These are phyloP conservation scores for Uronychia setigera DNA, from an alignment of 73 alveolate genomes.

Conservation along the genomic window DNA sequence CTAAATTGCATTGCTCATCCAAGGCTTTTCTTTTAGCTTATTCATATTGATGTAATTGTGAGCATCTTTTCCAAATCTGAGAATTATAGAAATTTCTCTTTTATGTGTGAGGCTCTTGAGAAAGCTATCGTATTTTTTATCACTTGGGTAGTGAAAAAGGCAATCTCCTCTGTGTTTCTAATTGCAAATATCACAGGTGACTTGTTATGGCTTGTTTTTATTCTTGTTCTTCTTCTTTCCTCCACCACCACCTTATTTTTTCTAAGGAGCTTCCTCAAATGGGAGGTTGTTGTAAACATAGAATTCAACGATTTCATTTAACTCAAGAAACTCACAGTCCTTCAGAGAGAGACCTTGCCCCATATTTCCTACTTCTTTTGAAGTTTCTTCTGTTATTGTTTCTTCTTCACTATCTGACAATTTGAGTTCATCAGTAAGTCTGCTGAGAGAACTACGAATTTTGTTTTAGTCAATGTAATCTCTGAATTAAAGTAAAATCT, in stretches of 20 bases:
- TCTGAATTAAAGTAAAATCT: too few relatives aligned
- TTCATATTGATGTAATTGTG: neutral
- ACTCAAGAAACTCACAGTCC: too few relatives aligned
- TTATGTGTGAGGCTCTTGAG: neutral
- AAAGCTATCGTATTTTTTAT: neutral
- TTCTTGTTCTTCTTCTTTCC: neutral
- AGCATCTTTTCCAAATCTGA: neutral
- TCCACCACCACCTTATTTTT: too few relatives aligned
- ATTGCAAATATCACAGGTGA: conserved; percentile 31
- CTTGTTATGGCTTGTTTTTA: neutral
- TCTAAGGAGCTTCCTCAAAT: neutral
- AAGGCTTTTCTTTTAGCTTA: neutral
- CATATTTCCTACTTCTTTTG: too few relatives aligned
- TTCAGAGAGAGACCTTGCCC: too few relatives aligned
- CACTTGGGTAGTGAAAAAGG: neutral
- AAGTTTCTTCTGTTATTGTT: too few relatives aligned
- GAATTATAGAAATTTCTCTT: neutral
- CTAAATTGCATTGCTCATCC: too few relatives aligned
- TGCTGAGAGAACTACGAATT: neutral
- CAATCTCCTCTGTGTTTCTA: conserved; percentile 12
- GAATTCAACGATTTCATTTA: neutral
- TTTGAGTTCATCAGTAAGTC: too few relatives aligned
- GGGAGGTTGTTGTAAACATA: neutral
- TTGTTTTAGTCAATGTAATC: neutral
- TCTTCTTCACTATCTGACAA: too few relatives aligned